Evolutionary conservation across 495 filamentous ascomycete genomes (phyloP).

Genomic region (Lasiosphaeria hispida): DNA sequence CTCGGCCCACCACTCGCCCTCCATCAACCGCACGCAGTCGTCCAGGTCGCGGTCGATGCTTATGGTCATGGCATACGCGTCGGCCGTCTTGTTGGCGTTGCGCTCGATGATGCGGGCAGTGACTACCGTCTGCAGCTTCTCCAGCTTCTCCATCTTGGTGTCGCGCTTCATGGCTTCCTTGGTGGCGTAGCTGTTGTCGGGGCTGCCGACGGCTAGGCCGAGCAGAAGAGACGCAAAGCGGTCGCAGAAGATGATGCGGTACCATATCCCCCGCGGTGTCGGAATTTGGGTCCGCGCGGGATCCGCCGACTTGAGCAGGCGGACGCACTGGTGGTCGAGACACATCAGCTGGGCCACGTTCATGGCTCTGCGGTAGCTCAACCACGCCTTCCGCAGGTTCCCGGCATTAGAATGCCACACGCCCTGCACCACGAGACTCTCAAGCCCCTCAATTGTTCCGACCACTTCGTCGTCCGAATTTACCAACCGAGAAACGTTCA

Average conservation of each 20-base stretch:
- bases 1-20: constrained; percentile 39
- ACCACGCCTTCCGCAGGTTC: constrained; percentile 46
- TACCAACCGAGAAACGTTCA: constrained; percentile 38
- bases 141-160: constrained; percentile 32
- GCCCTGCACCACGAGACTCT: constrained; percentile 38
- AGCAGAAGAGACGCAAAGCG: constrained; percentile 40
- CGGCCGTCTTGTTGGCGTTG: constrained; percentile 27
- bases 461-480: constrained; percentile 52
- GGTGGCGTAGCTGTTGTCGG: constrained; percentile 33
- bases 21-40: constrained; percentile 33
- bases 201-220: constrained; percentile 38
- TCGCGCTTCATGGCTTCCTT: constrained; percentile 27
- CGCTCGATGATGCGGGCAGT: constrained; percentile 42
- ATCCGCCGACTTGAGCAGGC: constrained; percentile 33
- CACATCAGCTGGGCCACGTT: constrained; percentile 47
- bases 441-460: constrained; percentile 43
- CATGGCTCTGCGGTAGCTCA: constrained; percentile 40
- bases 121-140: constrained; percentile 35
- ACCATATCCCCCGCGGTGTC: constrained; percentile 30
- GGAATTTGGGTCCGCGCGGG: constrained; percentile 20
- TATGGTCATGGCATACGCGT: constrained; percentile 35
- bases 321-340: constrained; percentile 29
- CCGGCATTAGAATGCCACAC: constrained; percentile 44
- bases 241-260: constrained; percentile 33
- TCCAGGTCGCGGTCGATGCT: constrained; percentile 46